Conservation (phyloP, 1,284 basidiomycete species). For the Ceratobasidium sp. region DNA sequence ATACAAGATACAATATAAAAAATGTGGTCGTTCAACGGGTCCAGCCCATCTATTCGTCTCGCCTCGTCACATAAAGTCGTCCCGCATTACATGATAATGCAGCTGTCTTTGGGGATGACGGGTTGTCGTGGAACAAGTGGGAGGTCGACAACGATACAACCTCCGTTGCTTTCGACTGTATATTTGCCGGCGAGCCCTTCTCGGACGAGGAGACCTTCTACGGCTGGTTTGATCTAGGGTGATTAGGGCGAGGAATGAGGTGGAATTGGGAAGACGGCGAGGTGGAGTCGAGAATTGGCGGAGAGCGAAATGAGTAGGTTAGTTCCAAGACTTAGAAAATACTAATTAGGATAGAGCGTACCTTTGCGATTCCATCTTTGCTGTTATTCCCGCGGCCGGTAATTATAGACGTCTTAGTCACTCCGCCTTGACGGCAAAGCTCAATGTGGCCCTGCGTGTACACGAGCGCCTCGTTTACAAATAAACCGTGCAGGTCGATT, state of each 20-base stretch:
- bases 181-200: constrained; percentile 25
- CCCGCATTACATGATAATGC: constrained; percentile 17
- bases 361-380: constrained; percentile 36
- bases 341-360: neutral
- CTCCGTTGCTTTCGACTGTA: constrained; percentile 25
- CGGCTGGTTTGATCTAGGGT: constrained; percentile 34
- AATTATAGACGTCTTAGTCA: constrained; percentile 25
- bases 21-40: neutral
- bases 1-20: neutral
- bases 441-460: constrained; percentile 29
- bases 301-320: no score
- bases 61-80: neutral
- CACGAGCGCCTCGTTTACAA: constrained; percentile 40
- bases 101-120: neutral
- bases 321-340: neutral
- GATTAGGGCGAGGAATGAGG: neutral
- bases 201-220: constrained; percentile 30
- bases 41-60: no score
- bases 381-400: constrained; percentile 36
- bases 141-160: constrained; percentile 12
- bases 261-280: no score
- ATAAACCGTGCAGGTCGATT: constrained; percentile 32
- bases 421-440: constrained; percentile 15
- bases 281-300: no score
- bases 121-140: neutral